Evolutionary conservation across 2,329 filamentous ascomycete species (phyloP).

Genomic region (Nothophoma quercina): DNA sequence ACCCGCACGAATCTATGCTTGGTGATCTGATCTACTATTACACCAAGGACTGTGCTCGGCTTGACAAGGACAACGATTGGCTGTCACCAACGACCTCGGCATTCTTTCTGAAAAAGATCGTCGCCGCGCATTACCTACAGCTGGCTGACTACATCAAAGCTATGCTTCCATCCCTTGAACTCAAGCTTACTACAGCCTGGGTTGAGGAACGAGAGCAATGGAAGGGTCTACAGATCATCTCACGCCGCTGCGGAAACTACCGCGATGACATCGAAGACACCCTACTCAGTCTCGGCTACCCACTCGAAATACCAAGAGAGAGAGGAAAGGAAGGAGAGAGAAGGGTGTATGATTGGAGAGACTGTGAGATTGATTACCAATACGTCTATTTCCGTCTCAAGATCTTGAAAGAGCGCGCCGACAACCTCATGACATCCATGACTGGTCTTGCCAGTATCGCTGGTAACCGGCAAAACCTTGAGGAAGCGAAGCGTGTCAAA

Average conservation of each 20-base stretch:
- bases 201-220: constrained; percentile 46
- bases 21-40: constrained; percentile 41
- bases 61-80: constrained; percentile 32
- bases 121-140: constrained; percentile 44
- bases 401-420: constrained; percentile 43
- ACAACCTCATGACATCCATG: constrained; percentile 46
- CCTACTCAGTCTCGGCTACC: constrained; percentile 38
- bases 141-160: constrained; percentile 46
- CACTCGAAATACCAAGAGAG: constrained; percentile 20
- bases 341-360: constrained; percentile 27
- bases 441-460: constrained; percentile 45
- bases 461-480: constrained; percentile 44
- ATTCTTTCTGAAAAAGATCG: constrained; percentile 44
- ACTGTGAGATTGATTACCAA: constrained; percentile 42
- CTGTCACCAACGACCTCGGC: constrained; percentile 29
- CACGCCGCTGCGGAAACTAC: constrained; percentile 45
- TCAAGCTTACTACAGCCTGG: constrained; percentile 42
- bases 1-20: constrained; percentile 41
- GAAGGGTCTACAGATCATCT: constrained; percentile 43
- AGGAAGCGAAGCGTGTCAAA: constrained; percentile 47
- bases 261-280: constrained; percentile 47
- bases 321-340: background rate
- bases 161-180: constrained; percentile 45
- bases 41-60: constrained; percentile 26
- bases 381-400: constrained; percentile 45